Evolutionary conservation across 768 basidiomycete genomes (phyloP).

Genomic region (Mycena capillaripes): DNA sequence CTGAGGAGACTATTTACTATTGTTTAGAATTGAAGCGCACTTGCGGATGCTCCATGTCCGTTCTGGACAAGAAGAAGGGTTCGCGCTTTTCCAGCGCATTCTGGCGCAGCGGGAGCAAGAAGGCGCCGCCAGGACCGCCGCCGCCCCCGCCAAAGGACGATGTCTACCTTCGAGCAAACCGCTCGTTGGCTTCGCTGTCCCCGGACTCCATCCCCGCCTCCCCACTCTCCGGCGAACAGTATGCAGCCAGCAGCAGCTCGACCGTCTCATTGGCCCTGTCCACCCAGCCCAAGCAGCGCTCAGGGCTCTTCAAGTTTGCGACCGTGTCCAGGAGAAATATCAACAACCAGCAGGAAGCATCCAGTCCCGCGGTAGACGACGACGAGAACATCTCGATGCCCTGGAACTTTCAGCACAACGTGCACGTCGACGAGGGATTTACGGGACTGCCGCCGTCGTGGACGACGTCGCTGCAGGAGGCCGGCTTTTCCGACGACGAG

Average conservation of each 20-base stretch:
- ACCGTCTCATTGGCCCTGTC: conserved; percentile 50
- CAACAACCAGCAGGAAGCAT: background rate
- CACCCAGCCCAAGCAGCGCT: conserved; percentile 44
- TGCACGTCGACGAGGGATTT: conserved; percentile 83
- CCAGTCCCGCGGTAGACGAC: conserved; percentile 42
- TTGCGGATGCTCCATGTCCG: background rate
- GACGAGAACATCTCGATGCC: conserved; percentile 78
- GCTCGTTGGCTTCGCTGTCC: conserved; percentile 63
- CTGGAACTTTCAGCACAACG: conserved; percentile 88
- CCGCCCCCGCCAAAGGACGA: conserved; percentile 78
- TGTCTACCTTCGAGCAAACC: conserved; percentile 59
- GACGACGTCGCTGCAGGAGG: conserved; percentile 70
- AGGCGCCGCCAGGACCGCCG: conserved; percentile 52
- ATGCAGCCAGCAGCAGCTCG: conserved; percentile 51
- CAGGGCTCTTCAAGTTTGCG: conserved; percentile 59
- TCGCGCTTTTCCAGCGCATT: conserved; percentile 39
- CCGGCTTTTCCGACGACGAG: conserved; percentile 79
- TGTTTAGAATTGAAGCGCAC: too few species aligned
- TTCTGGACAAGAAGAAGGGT: conserved; percentile 17
- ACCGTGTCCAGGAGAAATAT: conserved; percentile 50
- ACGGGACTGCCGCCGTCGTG: conserved; percentile 82
- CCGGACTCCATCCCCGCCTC: conserved; percentile 57
- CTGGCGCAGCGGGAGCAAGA: conserved; percentile 31
- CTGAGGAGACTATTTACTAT: too few species aligned
- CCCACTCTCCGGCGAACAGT: conserved; percentile 56